Evolutionary conservation across 441 rosid species (phyloP).

Genomic region (Bocquillonia castaneifolia): DNA sequence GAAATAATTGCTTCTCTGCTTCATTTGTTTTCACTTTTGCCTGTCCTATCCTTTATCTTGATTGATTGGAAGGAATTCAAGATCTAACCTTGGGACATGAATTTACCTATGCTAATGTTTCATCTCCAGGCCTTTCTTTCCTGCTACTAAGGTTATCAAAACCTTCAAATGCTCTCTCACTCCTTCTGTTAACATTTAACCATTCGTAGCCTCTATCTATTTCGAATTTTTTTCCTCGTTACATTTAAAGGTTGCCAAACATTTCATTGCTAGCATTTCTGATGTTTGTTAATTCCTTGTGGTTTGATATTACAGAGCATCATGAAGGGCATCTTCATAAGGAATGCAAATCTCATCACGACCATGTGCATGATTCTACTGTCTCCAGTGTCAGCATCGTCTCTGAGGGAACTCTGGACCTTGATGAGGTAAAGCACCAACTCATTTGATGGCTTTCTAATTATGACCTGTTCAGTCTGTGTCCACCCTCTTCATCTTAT

Average conservation of each 20-base stretch:
- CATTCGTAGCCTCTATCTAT: neutral
- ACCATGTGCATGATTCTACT: constrained; percentile 60
- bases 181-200: neutral
- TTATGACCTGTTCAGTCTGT: neutral
- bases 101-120: neutral
- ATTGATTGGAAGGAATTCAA: no score
- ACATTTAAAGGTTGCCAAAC: neutral
- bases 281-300: neutral
- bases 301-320: constrained; percentile 33
- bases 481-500: neutral
- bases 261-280: neutral
- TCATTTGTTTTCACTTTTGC: no score
- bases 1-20: no score
- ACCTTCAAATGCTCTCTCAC: neutral
- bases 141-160: neutral
- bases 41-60: no score
- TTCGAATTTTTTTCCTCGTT: neutral
- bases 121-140: neutral
- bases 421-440: constrained; percentile 50
- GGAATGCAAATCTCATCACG: constrained; percentile 31
- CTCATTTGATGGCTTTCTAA: neutral
- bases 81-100: neutral
- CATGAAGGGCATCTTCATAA: constrained; percentile 42
- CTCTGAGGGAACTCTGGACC: constrained; percentile 63
- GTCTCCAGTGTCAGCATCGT: constrained; percentile 69